Evolutionary conservation across 2,329 filamentous ascomycete species (phyloP).

Genomic region (Cytospora mali): DNA sequence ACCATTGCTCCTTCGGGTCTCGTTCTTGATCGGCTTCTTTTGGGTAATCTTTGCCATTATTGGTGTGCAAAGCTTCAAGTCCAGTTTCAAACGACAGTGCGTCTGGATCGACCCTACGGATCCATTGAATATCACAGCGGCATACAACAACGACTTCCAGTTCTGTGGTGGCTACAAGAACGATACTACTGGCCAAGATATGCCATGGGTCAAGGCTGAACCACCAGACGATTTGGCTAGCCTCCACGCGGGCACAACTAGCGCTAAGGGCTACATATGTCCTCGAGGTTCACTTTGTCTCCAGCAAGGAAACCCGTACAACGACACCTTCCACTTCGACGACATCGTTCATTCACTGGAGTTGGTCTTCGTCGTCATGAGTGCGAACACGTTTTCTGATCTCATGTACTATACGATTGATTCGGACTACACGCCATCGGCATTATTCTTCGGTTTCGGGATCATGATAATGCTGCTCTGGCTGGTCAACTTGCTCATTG

Average conservation of each 20-base stretch:
- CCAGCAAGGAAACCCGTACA: conserved; percentile 76
- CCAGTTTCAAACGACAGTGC: conserved; percentile 75
- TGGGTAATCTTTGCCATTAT: conserved; percentile 98
- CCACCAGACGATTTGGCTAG: conserved; percentile 45
- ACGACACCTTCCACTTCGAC: conserved; percentile 89
- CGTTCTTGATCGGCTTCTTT: conserved; percentile 93
- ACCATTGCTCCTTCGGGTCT: conserved; percentile 87
- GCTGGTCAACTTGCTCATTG: conserved; percentile 92
- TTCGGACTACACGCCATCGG: conserved; percentile 85
- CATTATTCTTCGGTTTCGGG: conserved; percentile 72
- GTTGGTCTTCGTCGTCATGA: conserved; percentile 97
- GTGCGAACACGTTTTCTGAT: conserved; percentile 94
- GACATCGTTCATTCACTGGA: conserved; percentile 91
- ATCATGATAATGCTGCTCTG: conserved; percentile 95
- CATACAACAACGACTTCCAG: conserved; percentile 67
- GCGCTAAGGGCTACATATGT: conserved; percentile 84
- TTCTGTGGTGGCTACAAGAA: conserved; percentile 87
- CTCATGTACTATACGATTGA: conserved; percentile 92
- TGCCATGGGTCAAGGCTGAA: conserved; percentile 67
- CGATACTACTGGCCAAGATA: conserved; percentile 55
- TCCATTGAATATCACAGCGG: conserved; percentile 54
- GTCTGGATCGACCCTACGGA: conserved; percentile 72
- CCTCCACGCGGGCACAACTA: conserved; percentile 52
- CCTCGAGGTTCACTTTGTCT: conserved; percentile 82
- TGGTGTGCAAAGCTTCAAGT: conserved; percentile 94